Conservation (phyloP, 371 early-diverging fungal genomes). For the Syncephalastrum racemosum region DNA sequence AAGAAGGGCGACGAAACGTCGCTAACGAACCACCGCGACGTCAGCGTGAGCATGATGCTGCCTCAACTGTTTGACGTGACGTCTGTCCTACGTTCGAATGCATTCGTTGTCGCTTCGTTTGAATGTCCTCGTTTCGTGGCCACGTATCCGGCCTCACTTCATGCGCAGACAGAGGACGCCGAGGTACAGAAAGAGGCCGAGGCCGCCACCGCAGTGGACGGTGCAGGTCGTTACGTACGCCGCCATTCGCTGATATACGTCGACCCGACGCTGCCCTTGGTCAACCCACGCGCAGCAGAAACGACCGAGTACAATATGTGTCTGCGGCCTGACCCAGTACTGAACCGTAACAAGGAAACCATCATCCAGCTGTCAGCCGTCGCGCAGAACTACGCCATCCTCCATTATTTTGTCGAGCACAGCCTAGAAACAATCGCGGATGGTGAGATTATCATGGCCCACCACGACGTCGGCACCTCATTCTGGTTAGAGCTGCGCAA, state of each 20-base stretch:
- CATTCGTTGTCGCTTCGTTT: constrained; percentile 47
- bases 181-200: background rate
- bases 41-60: constrained; percentile 28
- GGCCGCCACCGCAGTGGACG: background rate
- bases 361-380: constrained; percentile 20
- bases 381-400: constrained; percentile 31
- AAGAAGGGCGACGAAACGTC: constrained; percentile 7
- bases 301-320: constrained; percentile 11
- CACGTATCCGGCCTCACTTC: background rate
- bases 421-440: constrained; percentile 48
- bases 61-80: constrained; percentile 50
- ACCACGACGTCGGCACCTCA: constrained; percentile 45
- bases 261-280: background rate
- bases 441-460: constrained; percentile 56
- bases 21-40: constrained; percentile 2
- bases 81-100: constrained; percentile 46
- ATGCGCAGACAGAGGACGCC: constrained; percentile 1
- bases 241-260: too few species aligned
- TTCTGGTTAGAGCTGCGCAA: constrained; percentile 38
- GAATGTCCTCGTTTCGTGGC: constrained; percentile 33
- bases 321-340: constrained; percentile 25
- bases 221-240: too few species aligned
- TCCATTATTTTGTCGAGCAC: constrained; percentile 51
- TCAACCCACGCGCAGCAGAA: constrained; percentile 2
- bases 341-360: constrained; percentile 27